Conservation (phyloP, 2,329 filamentous ascomycete species). For the Fusarium abutilonis region DNA sequence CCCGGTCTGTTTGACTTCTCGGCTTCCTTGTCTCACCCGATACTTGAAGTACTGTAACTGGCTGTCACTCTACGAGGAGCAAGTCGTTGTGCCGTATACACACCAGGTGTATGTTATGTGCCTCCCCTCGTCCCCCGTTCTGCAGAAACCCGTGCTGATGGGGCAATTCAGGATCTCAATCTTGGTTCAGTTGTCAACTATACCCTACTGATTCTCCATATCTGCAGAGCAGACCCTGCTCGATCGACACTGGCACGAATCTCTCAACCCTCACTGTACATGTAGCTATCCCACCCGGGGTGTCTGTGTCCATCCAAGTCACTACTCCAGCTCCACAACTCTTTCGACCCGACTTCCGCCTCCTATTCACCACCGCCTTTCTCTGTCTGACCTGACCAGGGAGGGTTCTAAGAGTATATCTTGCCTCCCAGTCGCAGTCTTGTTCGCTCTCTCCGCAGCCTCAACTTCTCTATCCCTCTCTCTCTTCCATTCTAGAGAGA, state of each 20-base stretch:
- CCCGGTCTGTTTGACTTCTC: constrained; percentile 13
- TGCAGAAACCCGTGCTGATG: constrained; percentile 40
- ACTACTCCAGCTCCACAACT: constrained; percentile 38
- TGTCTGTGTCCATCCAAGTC: constrained; percentile 24
- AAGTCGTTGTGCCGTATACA: constrained; percentile 1
- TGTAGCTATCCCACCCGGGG: constrained; percentile 34
- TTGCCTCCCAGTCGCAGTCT: constrained; percentile 25
- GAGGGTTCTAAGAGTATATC: constrained; percentile 39
- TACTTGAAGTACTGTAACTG: constrained; percentile 11
- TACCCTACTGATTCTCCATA: constrained; percentile 9
- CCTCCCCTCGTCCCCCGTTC: constrained; percentile 16
- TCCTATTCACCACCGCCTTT: constrained; percentile 44
- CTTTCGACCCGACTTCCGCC: constrained; percentile 41
- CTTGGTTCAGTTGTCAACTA: constrained; percentile 33
- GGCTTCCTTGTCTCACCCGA: constrained; percentile 27
- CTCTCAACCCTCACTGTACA: constrained; percentile 29
- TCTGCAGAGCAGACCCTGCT: constrained; percentile 25
- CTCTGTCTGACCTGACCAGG: constrained; percentile 40
- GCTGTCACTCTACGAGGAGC: neutral
- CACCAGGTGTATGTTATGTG: constrained; percentile 17
- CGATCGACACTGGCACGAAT: constrained; percentile 20
- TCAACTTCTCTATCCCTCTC: constrained; percentile 18
- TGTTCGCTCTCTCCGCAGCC: constrained; percentile 13
- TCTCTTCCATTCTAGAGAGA: constrained; percentile 19
- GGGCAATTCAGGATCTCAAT: constrained; percentile 31